A percentile compares a stretch with the other conserved stretches of the same genome.
These are phyloP conservation scores for Suillus luteus DNA, from an alignment of 768 basidiomycete genomes.

Conservation along the genomic window DNA sequence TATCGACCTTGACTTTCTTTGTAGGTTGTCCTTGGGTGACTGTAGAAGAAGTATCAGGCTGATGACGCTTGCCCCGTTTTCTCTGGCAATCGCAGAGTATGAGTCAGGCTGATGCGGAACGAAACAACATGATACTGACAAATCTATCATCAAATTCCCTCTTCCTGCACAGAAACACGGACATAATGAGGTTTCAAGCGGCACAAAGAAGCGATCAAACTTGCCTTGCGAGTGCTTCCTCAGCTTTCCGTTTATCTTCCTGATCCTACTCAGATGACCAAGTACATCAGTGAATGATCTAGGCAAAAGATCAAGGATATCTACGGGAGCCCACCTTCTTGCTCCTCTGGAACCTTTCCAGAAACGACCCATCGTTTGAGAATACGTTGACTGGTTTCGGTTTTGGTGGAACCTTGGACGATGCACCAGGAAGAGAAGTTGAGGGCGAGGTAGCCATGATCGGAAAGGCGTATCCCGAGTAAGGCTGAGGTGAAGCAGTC, in stretches of 20 bases:
- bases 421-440: slow-evolving; percentile 23
- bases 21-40: slow-evolving; percentile 27
- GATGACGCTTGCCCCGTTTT: slow-evolving; percentile 58
- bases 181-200: neutral
- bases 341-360: slow-evolving; percentile 61
- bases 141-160: slow-evolving; percentile 61
- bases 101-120: neutral
- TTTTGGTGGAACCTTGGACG: slow-evolving; percentile 29
- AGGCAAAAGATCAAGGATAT: neutral
- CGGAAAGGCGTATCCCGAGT: slow-evolving; percentile 20
- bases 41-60: slow-evolving; percentile 41
- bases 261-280: slow-evolving; percentile 45
- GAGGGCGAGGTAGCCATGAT: slow-evolving; percentile 23
- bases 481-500: slow-evolving; percentile 7
- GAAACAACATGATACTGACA: slow-evolving; percentile 39
- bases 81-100: slow-evolving; percentile 39
- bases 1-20: slow-evolving; percentile 43
- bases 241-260: slow-evolving; percentile 55
- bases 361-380: slow-evolving; percentile 69
- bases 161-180: slow-evolving; percentile 44
- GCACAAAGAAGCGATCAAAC: slow-evolving; percentile 17
- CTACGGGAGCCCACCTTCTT: slow-evolving; percentile 45
- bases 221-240: slow-evolving; percentile 53
- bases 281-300: neutral
- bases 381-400: slow-evolving; percentile 61